These are phyloP conservation scores for Ceratocystis alfenasii DNA, from an alignment of 2,329 filamentous ascomycete genomes.

Conservation along the genomic window DNA sequence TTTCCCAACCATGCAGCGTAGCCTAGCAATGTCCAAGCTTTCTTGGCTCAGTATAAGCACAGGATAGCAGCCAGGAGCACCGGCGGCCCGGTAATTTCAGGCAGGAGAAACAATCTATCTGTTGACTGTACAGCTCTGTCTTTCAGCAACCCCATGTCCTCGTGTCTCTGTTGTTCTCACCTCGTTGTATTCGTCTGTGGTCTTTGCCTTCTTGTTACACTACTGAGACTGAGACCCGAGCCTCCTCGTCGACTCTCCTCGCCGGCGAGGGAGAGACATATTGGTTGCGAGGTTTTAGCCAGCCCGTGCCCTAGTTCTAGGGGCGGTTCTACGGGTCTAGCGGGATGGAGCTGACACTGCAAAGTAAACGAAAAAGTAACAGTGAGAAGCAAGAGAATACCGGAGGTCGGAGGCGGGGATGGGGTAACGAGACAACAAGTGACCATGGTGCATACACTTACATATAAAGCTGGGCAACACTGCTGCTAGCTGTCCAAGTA, in stretches of 20 bases:
- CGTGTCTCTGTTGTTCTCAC: background rate
- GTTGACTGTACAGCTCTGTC: no score
- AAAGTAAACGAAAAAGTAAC: background rate
- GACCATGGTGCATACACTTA: background rate
- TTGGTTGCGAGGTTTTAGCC: background rate
- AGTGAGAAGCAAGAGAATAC: background rate
- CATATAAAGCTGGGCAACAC: background rate
- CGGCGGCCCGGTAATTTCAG: background rate
- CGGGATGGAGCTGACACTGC: background rate
- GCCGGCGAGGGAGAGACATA: conserved; percentile 4
- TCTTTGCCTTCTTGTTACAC: conserved; percentile 1
- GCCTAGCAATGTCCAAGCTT: background rate
- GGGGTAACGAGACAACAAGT: conserved; percentile 1
- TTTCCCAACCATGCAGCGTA: no score
- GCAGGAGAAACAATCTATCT: no score
- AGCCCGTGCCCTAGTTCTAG: background rate
- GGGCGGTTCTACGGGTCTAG: background rate
- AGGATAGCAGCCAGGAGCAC: background rate
- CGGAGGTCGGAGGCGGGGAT: background rate
- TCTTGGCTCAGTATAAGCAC: background rate
- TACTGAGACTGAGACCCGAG: background rate
- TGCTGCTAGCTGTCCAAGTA: background rate
- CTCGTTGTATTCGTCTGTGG: background rate
- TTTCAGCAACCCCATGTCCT: background rate
- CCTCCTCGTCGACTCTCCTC: background rate